These are phyloP conservation scores for Penicillium turbatum DNA, from an alignment of 495 filamentous ascomycete genomes.

Conservation along the genomic window DNA sequence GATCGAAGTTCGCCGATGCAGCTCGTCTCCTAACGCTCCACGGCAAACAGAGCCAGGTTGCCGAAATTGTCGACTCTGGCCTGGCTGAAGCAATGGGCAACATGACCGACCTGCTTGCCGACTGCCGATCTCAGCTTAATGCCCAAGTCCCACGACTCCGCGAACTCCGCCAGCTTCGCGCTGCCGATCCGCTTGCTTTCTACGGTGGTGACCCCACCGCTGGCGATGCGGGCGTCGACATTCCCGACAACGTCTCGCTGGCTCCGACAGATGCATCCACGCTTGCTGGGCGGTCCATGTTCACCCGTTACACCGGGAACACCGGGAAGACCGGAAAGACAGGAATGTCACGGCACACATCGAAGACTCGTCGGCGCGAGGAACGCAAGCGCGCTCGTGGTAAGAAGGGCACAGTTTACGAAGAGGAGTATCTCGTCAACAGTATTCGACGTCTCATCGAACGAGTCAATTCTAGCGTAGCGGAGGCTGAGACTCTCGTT, in stretches of 20 bases:
- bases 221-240: slow-evolving; percentile 54
- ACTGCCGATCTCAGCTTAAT: slow-evolving; percentile 78
- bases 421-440: slow-evolving; percentile 93
- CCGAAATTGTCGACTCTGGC: slow-evolving; percentile 65
- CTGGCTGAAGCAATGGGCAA: slow-evolving; percentile 71
- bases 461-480: slow-evolving; percentile 64
- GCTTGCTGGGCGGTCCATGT: slow-evolving; percentile 66
- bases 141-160: slow-evolving; percentile 80
- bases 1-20: slow-evolving; percentile 78
- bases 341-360: slow-evolving; percentile 63
- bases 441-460: slow-evolving; percentile 80
- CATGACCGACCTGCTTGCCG: slow-evolving; percentile 83
- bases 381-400: slow-evolving; percentile 93
- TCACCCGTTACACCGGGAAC: slow-evolving; percentile 86
- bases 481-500: slow-evolving; percentile 67
- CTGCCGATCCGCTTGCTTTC: slow-evolving; percentile 74
- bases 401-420: slow-evolving; percentile 94
- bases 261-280: slow-evolving; percentile 80
- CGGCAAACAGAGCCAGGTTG: slow-evolving; percentile 44
- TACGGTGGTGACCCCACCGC: slow-evolving; percentile 62
- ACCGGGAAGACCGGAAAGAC: slow-evolving; percentile 68
- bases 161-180: slow-evolving; percentile 75
- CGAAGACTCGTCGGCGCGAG: slow-evolving; percentile 77
- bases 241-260: slow-evolving; percentile 88
- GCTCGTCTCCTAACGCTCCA: slow-evolving; percentile 60